A percentile compares a stretch with the other conserved stretches of the same genome.
Evolutionary conservation across 176 grass and related monocot species (phyloP).

Genomic region (Panicum miliaceum): DNA sequence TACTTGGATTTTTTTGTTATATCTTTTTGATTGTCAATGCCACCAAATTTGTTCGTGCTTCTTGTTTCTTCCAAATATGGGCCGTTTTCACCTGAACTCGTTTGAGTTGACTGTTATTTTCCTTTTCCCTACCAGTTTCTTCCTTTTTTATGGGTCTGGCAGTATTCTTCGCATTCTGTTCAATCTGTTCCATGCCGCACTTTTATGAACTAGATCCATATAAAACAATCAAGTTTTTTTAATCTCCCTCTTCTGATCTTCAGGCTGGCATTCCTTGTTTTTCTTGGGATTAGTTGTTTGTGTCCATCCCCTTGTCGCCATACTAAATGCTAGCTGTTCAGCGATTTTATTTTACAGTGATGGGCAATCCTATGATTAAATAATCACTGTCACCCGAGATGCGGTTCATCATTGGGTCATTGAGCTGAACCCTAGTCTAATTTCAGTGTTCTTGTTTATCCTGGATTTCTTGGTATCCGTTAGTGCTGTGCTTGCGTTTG

Average conservation of each 20-base stretch:
- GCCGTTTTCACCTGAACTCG: slow-evolving; percentile 1
- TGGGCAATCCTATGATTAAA: slow-evolving; percentile 27
- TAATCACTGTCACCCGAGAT: background rate
- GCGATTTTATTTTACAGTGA: slow-evolving; percentile 35
- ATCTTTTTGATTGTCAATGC: slow-evolving; percentile 14
- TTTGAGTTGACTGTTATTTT: slow-evolving; percentile 38
- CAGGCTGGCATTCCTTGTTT: slow-evolving; percentile 50
- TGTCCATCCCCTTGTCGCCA: slow-evolving; percentile 42
- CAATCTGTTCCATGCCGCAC: background rate
- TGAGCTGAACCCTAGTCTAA: slow-evolving; percentile 11
- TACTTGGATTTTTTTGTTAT: slow-evolving; percentile 24
- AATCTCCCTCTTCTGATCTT: background rate
- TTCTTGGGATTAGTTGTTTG: slow-evolving; percentile 57
- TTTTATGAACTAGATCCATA: slow-evolving; percentile 40
- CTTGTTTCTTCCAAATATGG: background rate
- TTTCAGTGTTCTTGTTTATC: slow-evolving; percentile 14
- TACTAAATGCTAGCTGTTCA: slow-evolving; percentile 27
- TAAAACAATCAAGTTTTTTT: background rate
- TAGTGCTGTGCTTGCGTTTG: slow-evolving; percentile 37
- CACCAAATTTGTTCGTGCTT: slow-evolving; percentile 7
- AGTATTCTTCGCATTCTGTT: slow-evolving; percentile 10
- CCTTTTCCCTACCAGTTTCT: background rate
- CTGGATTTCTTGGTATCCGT: slow-evolving; percentile 19
- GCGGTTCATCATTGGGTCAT: slow-evolving; percentile 31
- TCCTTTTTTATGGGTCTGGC: background rate